Evolutionary conservation across 805 yeast genomes (phyloP).

Genomic region (Brettanomyces naardenensis): DNA sequence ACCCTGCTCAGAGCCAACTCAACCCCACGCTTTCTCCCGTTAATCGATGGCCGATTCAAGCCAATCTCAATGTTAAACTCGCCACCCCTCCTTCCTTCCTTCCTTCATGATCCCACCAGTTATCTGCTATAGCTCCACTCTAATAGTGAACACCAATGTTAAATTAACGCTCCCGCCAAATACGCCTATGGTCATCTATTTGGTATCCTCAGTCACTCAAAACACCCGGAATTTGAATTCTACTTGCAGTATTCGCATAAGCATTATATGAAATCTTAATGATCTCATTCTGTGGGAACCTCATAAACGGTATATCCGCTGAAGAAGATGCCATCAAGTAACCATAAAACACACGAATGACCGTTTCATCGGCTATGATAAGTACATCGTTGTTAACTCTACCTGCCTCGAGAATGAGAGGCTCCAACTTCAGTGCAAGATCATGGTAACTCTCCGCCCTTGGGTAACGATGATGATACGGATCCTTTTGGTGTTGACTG

Average conservation of each 20-base stretch:
- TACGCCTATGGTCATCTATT: no score
- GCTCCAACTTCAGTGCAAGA: slow-evolving; percentile 89
- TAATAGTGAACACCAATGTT: no score
- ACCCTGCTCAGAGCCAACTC: no score
- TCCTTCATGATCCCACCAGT: no score
- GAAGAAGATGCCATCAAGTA: slow-evolving; percentile 90
- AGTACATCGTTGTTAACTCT: slow-evolving; percentile 81
- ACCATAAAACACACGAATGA: slow-evolving; percentile 84
- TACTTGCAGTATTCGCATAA: slow-evolving; percentile 61
- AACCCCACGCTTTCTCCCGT: no score
- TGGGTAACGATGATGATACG: slow-evolving; percentile 88
- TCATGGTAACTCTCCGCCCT: slow-evolving; percentile 96
- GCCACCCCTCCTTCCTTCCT: no score
- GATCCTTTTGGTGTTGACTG: slow-evolving; percentile 59
- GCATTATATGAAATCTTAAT: slow-evolving; percentile 86
- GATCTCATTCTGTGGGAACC: slow-evolving; percentile 74
- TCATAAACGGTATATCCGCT: slow-evolving; percentile 71
- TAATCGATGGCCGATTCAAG: no score
- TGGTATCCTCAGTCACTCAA: slow-evolving; percentile 1
- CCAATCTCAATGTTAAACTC: no score
- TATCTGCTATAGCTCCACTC: no score
- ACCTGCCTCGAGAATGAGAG: slow-evolving; percentile 88
- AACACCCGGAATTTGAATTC: slow-evolving; percentile 33
- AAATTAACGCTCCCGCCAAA: no score
- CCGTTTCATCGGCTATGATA: slow-evolving; percentile 89